Evolutionary conservation across 23 red algal species (phyloP).

Genomic region (Agarophyton chilense): DNA sequence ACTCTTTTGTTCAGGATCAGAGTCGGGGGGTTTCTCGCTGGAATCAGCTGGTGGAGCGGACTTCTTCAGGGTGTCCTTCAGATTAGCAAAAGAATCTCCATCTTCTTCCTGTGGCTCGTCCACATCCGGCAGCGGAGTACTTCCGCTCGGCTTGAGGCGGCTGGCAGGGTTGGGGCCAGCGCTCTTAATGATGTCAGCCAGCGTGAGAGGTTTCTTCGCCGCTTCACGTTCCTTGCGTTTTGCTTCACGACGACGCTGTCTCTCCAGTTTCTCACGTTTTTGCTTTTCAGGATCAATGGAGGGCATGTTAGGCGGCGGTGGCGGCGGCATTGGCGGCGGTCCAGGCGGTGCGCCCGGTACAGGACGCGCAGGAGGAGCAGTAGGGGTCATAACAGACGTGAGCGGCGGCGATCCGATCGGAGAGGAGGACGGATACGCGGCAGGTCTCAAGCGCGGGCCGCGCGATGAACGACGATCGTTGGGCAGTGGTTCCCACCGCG

Average conservation of each 20-base stretch:
- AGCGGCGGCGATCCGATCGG: conserved; percentile 3
- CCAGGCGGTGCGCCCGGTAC: conserved; percentile 2
- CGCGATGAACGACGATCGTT: conserved; percentile 8
- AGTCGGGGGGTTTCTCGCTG: neutral
- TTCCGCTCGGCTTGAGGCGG: conserved; percentile 62
- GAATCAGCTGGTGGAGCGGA: neutral
- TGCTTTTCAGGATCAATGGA: conserved; percentile 53
- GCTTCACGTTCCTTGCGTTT: conserved; percentile 60
- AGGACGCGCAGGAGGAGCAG: neutral
- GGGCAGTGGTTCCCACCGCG: conserved; percentile 59
- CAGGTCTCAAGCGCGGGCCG: neutral
- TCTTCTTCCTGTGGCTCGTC: neutral
- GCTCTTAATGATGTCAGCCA: conserved; percentile 69
- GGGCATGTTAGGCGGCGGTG: conserved; percentile 17
- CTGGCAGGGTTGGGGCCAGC: conserved; percentile 69
- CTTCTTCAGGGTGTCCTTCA: conserved; percentile 28
- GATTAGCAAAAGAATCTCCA: neutral
- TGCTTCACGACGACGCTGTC: conserved; percentile 59
- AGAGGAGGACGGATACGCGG: neutral
- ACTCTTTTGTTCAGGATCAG: neutral
- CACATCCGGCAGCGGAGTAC: conserved; percentile 24
- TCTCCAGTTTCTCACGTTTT: conserved; percentile 50
- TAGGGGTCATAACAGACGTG: neutral
- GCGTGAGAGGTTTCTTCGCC: conserved; percentile 70
- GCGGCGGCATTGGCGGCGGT: conserved; percentile 44